Evolutionary conservation across 768 basidiomycete genomes (phyloP), one percentile per base, ranked within the genome.

Genomic region (Trametes sanguinea): DNA sequence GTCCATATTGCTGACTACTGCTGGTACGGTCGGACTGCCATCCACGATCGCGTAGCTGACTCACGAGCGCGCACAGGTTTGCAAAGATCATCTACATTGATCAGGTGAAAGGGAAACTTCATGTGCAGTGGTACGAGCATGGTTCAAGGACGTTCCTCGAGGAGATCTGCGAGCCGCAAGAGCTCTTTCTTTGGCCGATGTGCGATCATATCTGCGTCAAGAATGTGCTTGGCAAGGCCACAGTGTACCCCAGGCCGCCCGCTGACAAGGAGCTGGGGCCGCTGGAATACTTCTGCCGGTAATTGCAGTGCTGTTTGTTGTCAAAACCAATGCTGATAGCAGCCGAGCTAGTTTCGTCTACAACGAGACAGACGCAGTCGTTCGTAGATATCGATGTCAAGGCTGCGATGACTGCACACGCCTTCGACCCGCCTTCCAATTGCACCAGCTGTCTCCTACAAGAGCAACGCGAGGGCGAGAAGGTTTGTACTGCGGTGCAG

Each of bases 121-220:
- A 94, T 71, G 73, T 89, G 9, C 89, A 85, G 37, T 94, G 90
- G 90, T 83, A 89, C 32, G 82, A 88, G 55, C 91, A 93, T 67
- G 83, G 85, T 0, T 82, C 83, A 0, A 80, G 82, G 57, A 88
- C 85, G 0, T 70, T 83, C n/a, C 69, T 91, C 30, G 75, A 79
- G 32, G 85, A 90, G 61, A 72, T 92, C 13, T 82, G 81, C 0
- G 74, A 88, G 58, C 76, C 83, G 0, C 85, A 85, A 57, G 90
- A 94, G 65, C 69, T 94, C 0, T 91, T 87, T 68, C 71, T 89
- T 4, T 80, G 80, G 32, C 73, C 85, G 2, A 68, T 80, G 0
- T 93, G 91, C 62, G 79, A 54, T 47, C 65, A 76, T 9, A 67
- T 81, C 14, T 62, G 72, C 3, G 60, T 85, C 32, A 62, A 69